Percentiles rank a stretch among this genome's conserved stretches.
Evolutionary conservation across 805 yeast genomes (phyloP).

Genomic region (Yamadazyma paraphyllophila): DNA sequence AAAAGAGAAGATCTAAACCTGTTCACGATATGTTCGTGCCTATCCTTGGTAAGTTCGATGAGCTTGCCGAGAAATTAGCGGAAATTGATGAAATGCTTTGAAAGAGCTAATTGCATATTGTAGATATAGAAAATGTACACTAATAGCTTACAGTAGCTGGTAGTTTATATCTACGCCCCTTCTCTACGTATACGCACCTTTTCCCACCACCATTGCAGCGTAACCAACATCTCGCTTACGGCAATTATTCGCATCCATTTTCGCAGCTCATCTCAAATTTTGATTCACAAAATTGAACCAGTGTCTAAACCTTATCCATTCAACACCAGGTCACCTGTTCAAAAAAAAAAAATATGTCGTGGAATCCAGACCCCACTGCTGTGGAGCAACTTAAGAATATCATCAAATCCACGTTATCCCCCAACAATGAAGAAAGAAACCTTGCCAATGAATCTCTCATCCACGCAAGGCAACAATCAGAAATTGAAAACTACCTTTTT

Average conservation of each 20-base stretch:
- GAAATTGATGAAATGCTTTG: slow-evolving; percentile 27
- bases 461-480: slow-evolving; percentile 68
- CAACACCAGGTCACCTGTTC: too few relatives aligned
- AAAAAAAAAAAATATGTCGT: slow-evolving; percentile 37
- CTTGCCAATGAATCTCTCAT: slow-evolving; percentile 73
- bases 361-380: slow-evolving; percentile 68
- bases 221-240: too few relatives aligned
- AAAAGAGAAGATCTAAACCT: slow-evolving; percentile 24
- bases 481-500: slow-evolving; percentile 77
- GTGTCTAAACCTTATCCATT: background rate
- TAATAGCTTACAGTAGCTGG: background rate
- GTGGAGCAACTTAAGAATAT: slow-evolving; percentile 64
- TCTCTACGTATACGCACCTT: too few relatives aligned
- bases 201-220: too few relatives aligned
- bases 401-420: slow-evolving; percentile 69
- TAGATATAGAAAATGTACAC: slow-evolving; percentile 1
- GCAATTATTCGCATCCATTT: background rate
- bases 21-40: slow-evolving; percentile 59
- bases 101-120: background rate
- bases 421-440: slow-evolving; percentile 51
- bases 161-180: too few relatives aligned
- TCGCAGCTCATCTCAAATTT: slow-evolving; percentile 8
- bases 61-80: slow-evolving; percentile 41
- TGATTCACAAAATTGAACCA: background rate
- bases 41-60: slow-evolving; percentile 48